These are phyloP conservation scores for Trichosporon inkin DNA, from an alignment of 1,284 basidiomycete species.

Conservation along the genomic window DNA sequence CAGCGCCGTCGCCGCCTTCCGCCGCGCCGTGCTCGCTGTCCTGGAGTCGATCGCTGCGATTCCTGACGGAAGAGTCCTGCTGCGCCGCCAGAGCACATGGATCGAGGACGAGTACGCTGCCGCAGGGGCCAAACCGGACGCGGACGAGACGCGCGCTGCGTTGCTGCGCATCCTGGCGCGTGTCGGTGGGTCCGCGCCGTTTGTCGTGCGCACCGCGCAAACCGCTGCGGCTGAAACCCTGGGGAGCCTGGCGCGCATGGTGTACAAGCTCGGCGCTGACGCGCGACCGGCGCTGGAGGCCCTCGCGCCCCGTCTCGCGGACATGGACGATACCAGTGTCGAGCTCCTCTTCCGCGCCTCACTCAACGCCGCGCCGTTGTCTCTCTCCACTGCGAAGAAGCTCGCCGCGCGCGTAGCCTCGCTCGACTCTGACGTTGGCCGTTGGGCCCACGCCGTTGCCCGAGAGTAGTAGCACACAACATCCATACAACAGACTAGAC, in stretches of 20 bases:
- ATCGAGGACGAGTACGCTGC: constrained; percentile 63
- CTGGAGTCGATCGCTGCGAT: constrained; percentile 67
- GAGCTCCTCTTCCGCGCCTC: constrained; percentile 20
- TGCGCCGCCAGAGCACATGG: constrained; percentile 69
- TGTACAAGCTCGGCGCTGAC: neutral
- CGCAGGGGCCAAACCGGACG: constrained; percentile 14
- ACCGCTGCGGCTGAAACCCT: constrained; percentile 6
- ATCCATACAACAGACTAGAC: neutral
- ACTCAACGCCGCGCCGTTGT: neutral
- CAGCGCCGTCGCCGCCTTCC: constrained; percentile 56
- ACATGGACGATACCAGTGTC: neutral
- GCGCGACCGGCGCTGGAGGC: constrained; percentile 5
- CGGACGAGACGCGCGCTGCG: constrained; percentile 19
- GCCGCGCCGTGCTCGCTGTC: constrained; percentile 55
- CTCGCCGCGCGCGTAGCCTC: constrained; percentile 9
- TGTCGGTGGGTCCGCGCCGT: constrained; percentile 19
- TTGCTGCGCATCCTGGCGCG: constrained; percentile 16
- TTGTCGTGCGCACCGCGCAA: constrained; percentile 18
- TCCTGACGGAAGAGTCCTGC: constrained; percentile 64
- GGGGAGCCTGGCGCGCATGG: neutral
- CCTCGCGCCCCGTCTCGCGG: constrained; percentile 6
- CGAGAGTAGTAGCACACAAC: neutral
- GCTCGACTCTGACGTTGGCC: constrained; percentile 4
- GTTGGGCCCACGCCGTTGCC: constrained; percentile 15
- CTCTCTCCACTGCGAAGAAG: neutral